Conservation (phyloP, 2,329 filamentous ascomycete genomes). For the Pyrenophora graminea region DNA sequence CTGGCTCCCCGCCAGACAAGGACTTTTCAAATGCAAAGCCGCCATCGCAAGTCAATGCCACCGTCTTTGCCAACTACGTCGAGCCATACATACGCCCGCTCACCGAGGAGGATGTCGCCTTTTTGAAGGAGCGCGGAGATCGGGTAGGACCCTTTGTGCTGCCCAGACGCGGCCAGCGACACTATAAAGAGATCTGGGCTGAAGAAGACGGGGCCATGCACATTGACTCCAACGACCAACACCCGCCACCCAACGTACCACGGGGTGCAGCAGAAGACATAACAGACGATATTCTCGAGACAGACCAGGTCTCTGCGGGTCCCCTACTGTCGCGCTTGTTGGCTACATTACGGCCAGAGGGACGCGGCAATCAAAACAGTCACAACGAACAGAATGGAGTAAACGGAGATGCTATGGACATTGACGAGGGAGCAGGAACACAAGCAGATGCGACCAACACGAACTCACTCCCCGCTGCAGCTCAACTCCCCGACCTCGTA, state of each 20-base stretch:
- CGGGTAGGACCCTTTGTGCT: constrained; percentile 82
- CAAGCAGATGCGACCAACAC: constrained; percentile 43
- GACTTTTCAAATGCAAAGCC: constrained; percentile 96
- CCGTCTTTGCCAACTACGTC: constrained; percentile 88
- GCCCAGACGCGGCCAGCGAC: constrained; percentile 79
- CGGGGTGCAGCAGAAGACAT: constrained; percentile 85
- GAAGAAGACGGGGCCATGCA: constrained; percentile 86
- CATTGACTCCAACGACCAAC: constrained; percentile 70
- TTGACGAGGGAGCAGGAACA: constrained; percentile 49
- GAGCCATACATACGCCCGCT: constrained; percentile 90
- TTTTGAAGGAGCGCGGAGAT: constrained; percentile 85
- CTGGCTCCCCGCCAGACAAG: constrained; percentile 86
- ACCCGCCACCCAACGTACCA: constrained; percentile 76
- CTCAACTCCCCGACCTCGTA: constrained; percentile 77
- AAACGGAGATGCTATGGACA: constrained; percentile 55
- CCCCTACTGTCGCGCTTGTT: constrained; percentile 83
- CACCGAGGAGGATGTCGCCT: constrained; percentile 91
- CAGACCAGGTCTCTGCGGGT: constrained; percentile 85
- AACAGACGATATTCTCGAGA: constrained; percentile 83
- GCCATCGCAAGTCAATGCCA: constrained; percentile 89
- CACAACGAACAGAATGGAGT: constrained; percentile 60
- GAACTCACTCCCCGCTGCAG: constrained; percentile 65
- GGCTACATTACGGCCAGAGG: constrained; percentile 78
- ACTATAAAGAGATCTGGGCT: constrained; percentile 90
- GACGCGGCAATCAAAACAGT: constrained; percentile 59